Percentiles rank a stretch among this genome's conserved stretches.
Conservation (phyloP, 1,284 basidiomycete species). For the Xerocomus amazonicus region DNA sequence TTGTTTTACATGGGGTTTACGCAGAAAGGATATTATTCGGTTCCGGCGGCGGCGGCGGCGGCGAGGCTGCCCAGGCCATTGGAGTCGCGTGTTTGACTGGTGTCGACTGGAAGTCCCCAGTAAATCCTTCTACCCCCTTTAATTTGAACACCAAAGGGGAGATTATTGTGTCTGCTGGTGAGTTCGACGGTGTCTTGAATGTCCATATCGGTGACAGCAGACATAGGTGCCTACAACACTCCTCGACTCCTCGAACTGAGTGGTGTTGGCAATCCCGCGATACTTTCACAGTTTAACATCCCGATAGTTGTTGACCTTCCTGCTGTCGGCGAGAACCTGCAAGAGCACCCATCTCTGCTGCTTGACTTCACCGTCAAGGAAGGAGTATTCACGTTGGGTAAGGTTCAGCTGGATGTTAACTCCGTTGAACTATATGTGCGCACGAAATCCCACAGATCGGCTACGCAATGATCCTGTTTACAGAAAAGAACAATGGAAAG, state of each 20-base stretch:
- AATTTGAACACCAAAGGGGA: conserved; percentile 12
- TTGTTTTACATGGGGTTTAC: conserved; percentile 9
- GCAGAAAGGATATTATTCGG: conserved; percentile 16
- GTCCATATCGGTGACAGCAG: neutral
- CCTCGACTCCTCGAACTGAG: conserved; percentile 21
- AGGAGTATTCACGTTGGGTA: conserved; percentile 18
- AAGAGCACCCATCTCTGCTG: conserved; percentile 13
- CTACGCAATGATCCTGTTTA: conserved; percentile 18
- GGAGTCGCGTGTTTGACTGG: conserved; percentile 14
- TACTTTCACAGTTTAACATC: conserved; percentile 19
- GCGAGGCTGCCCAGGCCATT: conserved; percentile 1
- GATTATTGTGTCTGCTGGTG: conserved; percentile 14
- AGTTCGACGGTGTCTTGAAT: neutral
- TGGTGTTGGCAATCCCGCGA: conserved; percentile 11
- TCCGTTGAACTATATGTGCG: neutral
- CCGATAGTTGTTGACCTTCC: conserved; percentile 13
- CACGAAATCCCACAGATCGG: conserved; percentile 1
- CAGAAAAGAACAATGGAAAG: conserved; percentile 7
- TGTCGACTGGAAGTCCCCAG: conserved; percentile 13
- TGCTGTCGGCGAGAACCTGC: conserved; percentile 19
- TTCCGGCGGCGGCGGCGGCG: neutral
- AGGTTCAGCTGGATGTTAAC: neutral
- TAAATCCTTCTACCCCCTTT: neutral
- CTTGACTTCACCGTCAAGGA: conserved; percentile 21
- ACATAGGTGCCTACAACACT: conserved; percentile 16